Percentiles rank a stretch among this genome's conserved stretches.
phyloP scores from a whole-genome alignment of 148 eudicot genomes.

The Rhododendron ovatum region DNA sequence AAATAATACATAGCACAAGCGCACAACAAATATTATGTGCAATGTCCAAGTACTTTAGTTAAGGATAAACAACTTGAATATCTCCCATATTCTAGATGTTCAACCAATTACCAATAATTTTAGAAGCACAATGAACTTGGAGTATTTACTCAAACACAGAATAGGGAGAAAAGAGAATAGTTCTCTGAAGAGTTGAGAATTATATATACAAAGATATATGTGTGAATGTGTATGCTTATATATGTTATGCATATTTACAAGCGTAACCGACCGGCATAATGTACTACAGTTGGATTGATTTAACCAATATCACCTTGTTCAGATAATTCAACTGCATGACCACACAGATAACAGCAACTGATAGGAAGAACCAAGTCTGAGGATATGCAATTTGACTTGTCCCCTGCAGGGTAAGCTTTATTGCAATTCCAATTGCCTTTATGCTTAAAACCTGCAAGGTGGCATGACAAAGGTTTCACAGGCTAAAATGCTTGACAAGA shows the following conservation, averaged over 20 bases:
- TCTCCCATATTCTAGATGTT: neutral
- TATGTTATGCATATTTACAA: neutral
- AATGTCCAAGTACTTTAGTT: neutral
- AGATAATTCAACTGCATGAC: slow-evolving; percentile 85
- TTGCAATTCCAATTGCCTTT: slow-evolving; percentile 94
- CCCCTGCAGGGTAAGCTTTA: slow-evolving; percentile 84
- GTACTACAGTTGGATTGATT: neutral
- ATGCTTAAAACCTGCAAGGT: slow-evolving; percentile 77
- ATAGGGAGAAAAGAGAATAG: neutral
- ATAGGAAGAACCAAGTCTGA: slow-evolving; percentile 80
- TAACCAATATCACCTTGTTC: slow-evolving; percentile 55
- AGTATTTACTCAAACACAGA: neutral
- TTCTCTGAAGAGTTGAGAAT: neutral
- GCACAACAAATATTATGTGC: neutral
- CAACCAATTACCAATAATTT: neutral
- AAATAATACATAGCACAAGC: neutral
- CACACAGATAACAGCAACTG: slow-evolving; percentile 65
- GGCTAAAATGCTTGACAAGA: neutral
- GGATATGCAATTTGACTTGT: slow-evolving; percentile 64
- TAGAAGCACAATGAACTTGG: neutral
- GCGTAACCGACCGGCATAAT: neutral
- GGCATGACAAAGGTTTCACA: neutral
- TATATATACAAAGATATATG: neutral
- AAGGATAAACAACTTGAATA: neutral
- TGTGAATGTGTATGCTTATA: neutral